A percentile compares a stretch with the other conserved stretches of the same genome.
phyloP scores from a whole-genome alignment of 2,329 filamentous ascomycete genomes.

The Colletotrichum simmondsii region DNA sequence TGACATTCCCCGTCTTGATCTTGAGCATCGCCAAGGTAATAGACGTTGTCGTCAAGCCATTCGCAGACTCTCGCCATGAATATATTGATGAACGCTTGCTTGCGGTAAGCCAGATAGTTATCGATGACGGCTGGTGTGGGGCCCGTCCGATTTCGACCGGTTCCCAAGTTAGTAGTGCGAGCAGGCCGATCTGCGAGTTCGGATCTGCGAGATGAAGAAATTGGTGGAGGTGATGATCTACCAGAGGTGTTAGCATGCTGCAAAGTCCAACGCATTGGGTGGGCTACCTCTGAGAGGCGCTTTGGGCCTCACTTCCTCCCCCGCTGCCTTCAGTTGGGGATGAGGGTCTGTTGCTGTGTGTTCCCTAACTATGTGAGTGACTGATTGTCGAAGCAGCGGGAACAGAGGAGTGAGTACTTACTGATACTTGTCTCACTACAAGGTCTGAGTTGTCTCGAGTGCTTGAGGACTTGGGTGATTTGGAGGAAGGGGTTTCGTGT shows the following conservation, averaged over 20 bases:
- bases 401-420: not conserved
- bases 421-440: constrained; percentile 28
- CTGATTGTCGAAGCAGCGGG: not conserved
- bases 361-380: constrained; percentile 2
- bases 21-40: constrained; percentile 3
- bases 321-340: not conserved
- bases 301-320: constrained; percentile 5
- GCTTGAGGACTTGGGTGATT: constrained; percentile 14
- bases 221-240: not conserved
- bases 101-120: constrained; percentile 12
- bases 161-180: not conserved
- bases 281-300: not conserved
- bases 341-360: not conserved
- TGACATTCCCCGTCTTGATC: not conserved
- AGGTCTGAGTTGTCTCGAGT: constrained; percentile 8
- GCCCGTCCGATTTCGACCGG: not conserved
- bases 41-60: constrained; percentile 19
- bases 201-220: not conserved
- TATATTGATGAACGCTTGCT: constrained; percentile 4
- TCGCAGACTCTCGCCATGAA: constrained; percentile 29
- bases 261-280: not conserved
- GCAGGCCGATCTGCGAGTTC: not conserved
- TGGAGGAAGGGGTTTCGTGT: constrained; percentile 15
- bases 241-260: not conserved
- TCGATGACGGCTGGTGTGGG: not conserved